phyloP scores from a whole-genome alignment of 257 asterid species.

The Solanum arcanum region DNA sequence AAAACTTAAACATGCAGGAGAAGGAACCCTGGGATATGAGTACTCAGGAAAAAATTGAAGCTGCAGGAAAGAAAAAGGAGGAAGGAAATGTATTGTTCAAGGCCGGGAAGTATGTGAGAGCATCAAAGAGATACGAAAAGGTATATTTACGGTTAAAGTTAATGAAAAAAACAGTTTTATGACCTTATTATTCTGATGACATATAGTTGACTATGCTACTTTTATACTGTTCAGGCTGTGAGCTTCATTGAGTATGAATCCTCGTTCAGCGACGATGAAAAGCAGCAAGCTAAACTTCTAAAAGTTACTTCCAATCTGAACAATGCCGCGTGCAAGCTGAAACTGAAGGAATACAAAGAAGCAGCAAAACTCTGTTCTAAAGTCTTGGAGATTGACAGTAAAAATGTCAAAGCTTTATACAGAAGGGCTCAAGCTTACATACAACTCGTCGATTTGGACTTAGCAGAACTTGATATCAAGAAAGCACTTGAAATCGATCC shows the following conservation, averaged over 20 bases:
- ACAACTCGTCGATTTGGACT: slow-evolving; percentile 37
- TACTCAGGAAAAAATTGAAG: slow-evolving; percentile 36
- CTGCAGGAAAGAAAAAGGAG: slow-evolving; percentile 47
- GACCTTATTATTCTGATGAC: background rate
- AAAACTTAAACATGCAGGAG: slow-evolving; percentile 20
- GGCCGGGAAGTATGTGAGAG: slow-evolving; percentile 42
- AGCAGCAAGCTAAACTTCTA: slow-evolving; percentile 27
- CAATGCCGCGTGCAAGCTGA: slow-evolving; percentile 58
- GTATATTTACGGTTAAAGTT: background rate
- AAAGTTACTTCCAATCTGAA: slow-evolving; percentile 38
- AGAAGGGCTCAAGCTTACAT: slow-evolving; percentile 61
- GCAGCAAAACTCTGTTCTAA: slow-evolving; percentile 34
- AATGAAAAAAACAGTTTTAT: background rate
- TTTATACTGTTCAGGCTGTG: slow-evolving; percentile 18
- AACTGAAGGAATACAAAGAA: slow-evolving; percentile 44
- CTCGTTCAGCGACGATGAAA: slow-evolving; percentile 42
- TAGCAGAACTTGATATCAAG: slow-evolving; percentile 49
- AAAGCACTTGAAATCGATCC: slow-evolving; percentile 62
- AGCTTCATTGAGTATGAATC: slow-evolving; percentile 33
- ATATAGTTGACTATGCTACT: background rate
- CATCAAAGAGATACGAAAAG: slow-evolving; percentile 47
- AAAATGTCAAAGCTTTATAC: slow-evolving; percentile 47
- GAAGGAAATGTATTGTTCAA: slow-evolving; percentile 45
- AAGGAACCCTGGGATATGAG: slow-evolving; percentile 62
- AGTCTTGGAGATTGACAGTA: slow-evolving; percentile 37